Percentiles rank a stretch among this genome's conserved stretches.
phyloP scores from a whole-genome alignment of 768 basidiomycete species.

The Pilatotrama ljubarskyi region DNA sequence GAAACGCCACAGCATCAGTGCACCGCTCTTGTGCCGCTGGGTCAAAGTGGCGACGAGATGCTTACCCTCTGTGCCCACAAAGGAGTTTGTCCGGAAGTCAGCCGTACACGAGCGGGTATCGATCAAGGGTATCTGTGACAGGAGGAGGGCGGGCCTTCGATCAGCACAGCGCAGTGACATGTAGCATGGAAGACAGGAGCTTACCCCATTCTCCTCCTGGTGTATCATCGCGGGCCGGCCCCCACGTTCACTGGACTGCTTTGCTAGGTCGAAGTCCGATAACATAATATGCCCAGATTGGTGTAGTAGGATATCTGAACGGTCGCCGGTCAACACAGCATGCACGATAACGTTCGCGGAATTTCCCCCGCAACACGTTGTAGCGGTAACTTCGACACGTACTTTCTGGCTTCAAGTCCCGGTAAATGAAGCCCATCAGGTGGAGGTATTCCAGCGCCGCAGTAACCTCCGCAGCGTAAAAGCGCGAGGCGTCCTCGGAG shows the following conservation, averaged over 20 bases:
- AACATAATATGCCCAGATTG: slow-evolving; percentile 99
- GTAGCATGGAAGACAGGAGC: slow-evolving; percentile 33
- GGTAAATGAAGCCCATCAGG: slow-evolving; percentile 99
- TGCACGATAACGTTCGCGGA: slow-evolving; percentile 14
- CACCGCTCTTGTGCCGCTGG: slow-evolving; percentile 10
- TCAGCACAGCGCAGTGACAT: slow-evolving; percentile 14
- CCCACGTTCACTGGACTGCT: slow-evolving; percentile 86
- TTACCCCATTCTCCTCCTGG: slow-evolving; percentile 85
- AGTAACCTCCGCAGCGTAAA: slow-evolving; percentile 98
- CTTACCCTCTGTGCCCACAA: slow-evolving; percentile 97
- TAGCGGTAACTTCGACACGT: slow-evolving; percentile 38
- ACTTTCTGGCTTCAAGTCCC: slow-evolving; percentile 99
- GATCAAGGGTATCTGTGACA: slow-evolving; percentile 77
- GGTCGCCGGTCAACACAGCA: slow-evolving; percentile 19
- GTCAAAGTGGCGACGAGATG: slow-evolving; percentile 2
- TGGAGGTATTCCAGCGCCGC: slow-evolving; percentile 98
- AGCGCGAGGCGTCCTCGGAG: slow-evolving; percentile 90
- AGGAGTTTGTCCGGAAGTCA: slow-evolving; percentile 97
- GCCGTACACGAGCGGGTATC: slow-evolving; percentile 98
- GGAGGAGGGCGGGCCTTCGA: slow-evolving; percentile 6
- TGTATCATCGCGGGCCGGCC: slow-evolving; percentile 87
- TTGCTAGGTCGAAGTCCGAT: slow-evolving; percentile 98
- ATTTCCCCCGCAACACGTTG: slow-evolving; percentile 2
- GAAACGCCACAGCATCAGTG: slow-evolving; percentile 23
- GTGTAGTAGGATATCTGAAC: slow-evolving; percentile 90